Conservation (phyloP, 2,329 filamentous ascomycete genomes). For the Cytospora piceae region DNA sequence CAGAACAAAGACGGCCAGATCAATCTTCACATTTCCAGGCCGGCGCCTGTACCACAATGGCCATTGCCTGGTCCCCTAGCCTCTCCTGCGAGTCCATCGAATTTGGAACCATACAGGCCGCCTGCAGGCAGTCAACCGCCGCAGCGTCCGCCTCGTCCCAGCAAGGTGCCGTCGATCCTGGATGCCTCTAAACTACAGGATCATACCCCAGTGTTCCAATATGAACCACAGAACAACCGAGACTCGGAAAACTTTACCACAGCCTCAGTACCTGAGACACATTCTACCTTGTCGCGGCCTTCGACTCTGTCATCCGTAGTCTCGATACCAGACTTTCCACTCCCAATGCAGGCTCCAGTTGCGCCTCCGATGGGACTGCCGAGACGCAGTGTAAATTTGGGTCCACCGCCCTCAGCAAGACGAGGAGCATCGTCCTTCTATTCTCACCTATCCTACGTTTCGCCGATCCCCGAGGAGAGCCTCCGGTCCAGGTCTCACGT, state of each 20-base stretch:
- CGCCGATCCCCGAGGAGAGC: conserved; percentile 76
- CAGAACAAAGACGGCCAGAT: conserved; percentile 46
- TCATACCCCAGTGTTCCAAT: conserved; percentile 58
- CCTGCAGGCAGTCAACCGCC: conserved; percentile 57
- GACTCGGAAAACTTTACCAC: conserved; percentile 38
- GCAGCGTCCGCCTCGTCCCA: conserved; percentile 63
- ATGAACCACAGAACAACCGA: conserved; percentile 43
- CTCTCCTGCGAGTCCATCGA: conserved; percentile 39
- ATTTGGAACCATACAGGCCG: conserved; percentile 52
- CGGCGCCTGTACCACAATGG: conserved; percentile 58
- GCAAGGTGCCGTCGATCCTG: conserved; percentile 61
- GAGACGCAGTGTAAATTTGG: conserved; percentile 57
- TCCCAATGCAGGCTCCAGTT: conserved; percentile 43
- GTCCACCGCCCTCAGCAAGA: conserved; percentile 63
- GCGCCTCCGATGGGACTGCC: conserved; percentile 36
- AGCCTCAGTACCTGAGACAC: conserved; percentile 51
- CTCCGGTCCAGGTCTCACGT: conserved; percentile 59
- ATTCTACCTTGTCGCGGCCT: conserved; percentile 54
- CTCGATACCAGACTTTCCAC: conserved; percentile 63
- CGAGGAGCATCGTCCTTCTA: conserved; percentile 67
- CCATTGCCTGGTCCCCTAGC: conserved; percentile 50
- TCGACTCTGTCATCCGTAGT: conserved; percentile 59
- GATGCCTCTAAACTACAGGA: conserved; percentile 61
- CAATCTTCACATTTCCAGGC: conserved; percentile 56
- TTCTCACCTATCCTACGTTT: conserved; percentile 68